These are phyloP conservation scores for Rhododendron ovatum DNA, from an alignment of 148 eudicot species.

Conservation along the genomic window DNA sequence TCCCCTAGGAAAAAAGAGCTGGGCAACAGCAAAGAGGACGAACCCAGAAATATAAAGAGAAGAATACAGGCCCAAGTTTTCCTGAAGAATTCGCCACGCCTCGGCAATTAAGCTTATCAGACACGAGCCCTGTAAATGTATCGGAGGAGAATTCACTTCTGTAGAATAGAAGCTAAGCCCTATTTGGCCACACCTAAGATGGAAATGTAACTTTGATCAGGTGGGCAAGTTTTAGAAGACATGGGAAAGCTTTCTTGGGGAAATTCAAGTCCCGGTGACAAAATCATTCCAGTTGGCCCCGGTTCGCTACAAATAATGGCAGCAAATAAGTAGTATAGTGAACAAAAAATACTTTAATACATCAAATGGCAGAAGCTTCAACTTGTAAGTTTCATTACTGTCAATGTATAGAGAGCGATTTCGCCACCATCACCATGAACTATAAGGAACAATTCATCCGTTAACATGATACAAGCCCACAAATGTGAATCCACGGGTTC, in stretches of 20 bases:
- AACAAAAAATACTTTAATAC: background rate
- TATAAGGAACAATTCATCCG: background rate
- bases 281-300: background rate
- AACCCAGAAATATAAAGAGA: background rate
- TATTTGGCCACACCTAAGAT: background rate
- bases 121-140: background rate
- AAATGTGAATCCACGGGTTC: background rate
- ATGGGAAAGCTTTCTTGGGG: background rate
- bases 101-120: background rate
- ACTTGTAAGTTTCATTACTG: background rate
- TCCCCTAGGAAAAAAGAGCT: no score
- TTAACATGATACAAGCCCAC: background rate
- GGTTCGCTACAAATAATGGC: background rate
- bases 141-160: background rate
- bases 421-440: constrained; percentile 1
- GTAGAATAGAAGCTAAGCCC: background rate
- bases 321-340: background rate
- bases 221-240: background rate
- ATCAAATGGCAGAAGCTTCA: background rate
- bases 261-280: no score
- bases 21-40: background rate
- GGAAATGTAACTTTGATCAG: background rate
- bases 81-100: background rate
- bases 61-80: no score
- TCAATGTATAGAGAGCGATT: background rate